These are phyloP conservation scores for Nakazawaea ishiwadae DNA, from an alignment of 805 yeast genomes.

Conservation along the genomic window DNA sequence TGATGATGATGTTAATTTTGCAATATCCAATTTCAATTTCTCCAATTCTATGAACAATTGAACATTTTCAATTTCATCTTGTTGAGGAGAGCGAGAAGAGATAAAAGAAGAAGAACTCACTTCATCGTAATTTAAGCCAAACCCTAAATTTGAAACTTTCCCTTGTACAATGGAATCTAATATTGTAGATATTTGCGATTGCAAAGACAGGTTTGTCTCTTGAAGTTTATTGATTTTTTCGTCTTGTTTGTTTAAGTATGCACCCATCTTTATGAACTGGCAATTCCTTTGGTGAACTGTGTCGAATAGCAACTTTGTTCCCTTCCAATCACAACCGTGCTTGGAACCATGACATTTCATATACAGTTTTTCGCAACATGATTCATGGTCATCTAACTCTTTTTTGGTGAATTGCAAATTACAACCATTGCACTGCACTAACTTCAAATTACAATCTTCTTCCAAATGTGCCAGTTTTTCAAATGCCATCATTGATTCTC, in stretches of 20 bases:
- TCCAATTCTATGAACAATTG: conserved; percentile 38
- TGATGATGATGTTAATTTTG: too few species aligned
- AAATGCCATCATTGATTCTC: conserved; percentile 22
- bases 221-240: conserved; percentile 24
- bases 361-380: conserved; percentile 35
- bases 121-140: conserved; percentile 42
- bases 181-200: conserved; percentile 38
- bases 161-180: conserved; percentile 46
- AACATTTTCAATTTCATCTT: conserved; percentile 19
- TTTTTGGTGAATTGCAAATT: conserved; percentile 36
- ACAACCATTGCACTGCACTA: conserved; percentile 34
- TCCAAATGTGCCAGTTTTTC: conserved; percentile 31
- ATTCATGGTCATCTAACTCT: conserved; percentile 33
- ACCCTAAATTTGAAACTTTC: conserved; percentile 45
- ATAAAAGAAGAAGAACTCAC: conserved; percentile 20
- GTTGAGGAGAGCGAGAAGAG: not conserved
- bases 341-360: conserved; percentile 41
- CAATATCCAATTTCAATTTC: conserved; percentile 35
- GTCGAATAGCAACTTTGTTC: conserved; percentile 24
- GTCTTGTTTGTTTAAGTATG: conserved; percentile 23
- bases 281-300: conserved; percentile 26
- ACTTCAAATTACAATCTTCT: conserved; percentile 34
- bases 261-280: conserved; percentile 21
- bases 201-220: conserved; percentile 34
- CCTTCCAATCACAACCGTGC: conserved; percentile 48